phyloP scores from a whole-genome alignment of 768 basidiomycete genomes.

The Suillus alpinus region DNA sequence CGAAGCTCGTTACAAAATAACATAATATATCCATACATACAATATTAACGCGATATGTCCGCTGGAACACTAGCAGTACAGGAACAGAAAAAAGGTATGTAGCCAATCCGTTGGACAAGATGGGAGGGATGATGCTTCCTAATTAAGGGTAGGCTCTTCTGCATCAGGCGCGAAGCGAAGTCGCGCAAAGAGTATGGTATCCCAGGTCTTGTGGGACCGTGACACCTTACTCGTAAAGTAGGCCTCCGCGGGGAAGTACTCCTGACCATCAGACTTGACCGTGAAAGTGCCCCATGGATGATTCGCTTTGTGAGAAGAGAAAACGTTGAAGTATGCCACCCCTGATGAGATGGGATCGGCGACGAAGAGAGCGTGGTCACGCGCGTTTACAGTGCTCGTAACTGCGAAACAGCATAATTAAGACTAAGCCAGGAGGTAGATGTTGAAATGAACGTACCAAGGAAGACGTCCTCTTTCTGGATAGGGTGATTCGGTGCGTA shows the following conservation, averaged over 20 bases:
- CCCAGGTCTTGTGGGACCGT: slow-evolving; percentile 37
- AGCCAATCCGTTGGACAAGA: neutral
- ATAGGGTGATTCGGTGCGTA: slow-evolving; percentile 48
- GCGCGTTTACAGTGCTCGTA: slow-evolving; percentile 69
- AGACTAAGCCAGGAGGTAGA: neutral
- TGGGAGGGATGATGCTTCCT: neutral
- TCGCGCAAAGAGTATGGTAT: slow-evolving; percentile 63
- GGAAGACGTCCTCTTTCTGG: slow-evolving; percentile 56
- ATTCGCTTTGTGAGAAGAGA: slow-evolving; percentile 44
- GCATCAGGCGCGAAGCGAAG: slow-evolving; percentile 65
- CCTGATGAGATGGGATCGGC: slow-evolving; percentile 66
- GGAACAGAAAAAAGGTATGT: neutral
- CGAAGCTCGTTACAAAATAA: neutral
- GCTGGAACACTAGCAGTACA: neutral
- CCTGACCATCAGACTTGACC: slow-evolving; percentile 49
- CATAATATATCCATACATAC: neutral
- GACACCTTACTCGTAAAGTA: slow-evolving; percentile 57
- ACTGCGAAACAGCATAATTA: slow-evolving; percentile 31
- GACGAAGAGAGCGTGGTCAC: slow-evolving; percentile 73
- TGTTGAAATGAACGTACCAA: slow-evolving; percentile 29
- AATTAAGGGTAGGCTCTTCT: slow-evolving; percentile 48
- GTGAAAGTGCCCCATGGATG: slow-evolving; percentile 79
- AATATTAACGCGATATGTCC: neutral
- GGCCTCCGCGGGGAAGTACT: slow-evolving; percentile 21
- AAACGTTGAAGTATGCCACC: slow-evolving; percentile 71